A percentile compares a stretch with the other conserved stretches of the same genome.
phyloP scores from a whole-genome alignment of 768 basidiomycete species.

The Hygrophorus russula region DNA sequence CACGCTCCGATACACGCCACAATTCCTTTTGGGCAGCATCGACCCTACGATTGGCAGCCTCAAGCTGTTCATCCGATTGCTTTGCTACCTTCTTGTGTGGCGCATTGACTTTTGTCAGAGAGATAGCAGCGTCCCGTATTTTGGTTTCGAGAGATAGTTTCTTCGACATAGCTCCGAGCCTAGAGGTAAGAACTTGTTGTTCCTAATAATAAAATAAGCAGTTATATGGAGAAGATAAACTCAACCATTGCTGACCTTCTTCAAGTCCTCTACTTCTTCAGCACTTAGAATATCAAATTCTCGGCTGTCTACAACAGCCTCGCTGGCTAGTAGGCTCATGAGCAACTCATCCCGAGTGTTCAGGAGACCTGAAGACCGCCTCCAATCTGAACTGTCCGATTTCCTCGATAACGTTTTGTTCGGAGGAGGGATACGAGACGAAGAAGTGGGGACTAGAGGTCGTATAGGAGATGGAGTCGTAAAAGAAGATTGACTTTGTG shows the following conservation, averaged over 20 bases:
- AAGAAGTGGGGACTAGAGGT: slow-evolving; percentile 23
- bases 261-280: slow-evolving; percentile 38
- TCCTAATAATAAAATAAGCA: slow-evolving; percentile 38
- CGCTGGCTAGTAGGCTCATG: slow-evolving; percentile 82
- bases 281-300: slow-evolving; percentile 63
- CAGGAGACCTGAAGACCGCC: slow-evolving; percentile 30
- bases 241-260: slow-evolving; percentile 27
- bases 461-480: slow-evolving; percentile 10
- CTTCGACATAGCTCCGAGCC: slow-evolving; percentile 54
- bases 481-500: slow-evolving; percentile 4
- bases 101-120: slow-evolving; percentile 57
- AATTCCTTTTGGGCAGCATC: slow-evolving; percentile 61
- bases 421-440: slow-evolving; percentile 26
- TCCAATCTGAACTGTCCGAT: slow-evolving; percentile 25
- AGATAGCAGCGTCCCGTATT: slow-evolving; percentile 78
- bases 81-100: slow-evolving; percentile 48
- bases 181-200: slow-evolving; percentile 54
- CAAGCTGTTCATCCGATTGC: slow-evolving; percentile 61
- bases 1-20: slow-evolving; percentile 53
- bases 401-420: slow-evolving; percentile 22
- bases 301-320: slow-evolving; percentile 88
- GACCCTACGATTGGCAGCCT: slow-evolving; percentile 62
- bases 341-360: slow-evolving; percentile 77
- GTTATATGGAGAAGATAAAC: slow-evolving; percentile 3
- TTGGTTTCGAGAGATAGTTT: slow-evolving; percentile 76